Evolutionary conservation across 1,139 yeast species (phyloP).

Genomic region (Pichia sp.): DNA sequence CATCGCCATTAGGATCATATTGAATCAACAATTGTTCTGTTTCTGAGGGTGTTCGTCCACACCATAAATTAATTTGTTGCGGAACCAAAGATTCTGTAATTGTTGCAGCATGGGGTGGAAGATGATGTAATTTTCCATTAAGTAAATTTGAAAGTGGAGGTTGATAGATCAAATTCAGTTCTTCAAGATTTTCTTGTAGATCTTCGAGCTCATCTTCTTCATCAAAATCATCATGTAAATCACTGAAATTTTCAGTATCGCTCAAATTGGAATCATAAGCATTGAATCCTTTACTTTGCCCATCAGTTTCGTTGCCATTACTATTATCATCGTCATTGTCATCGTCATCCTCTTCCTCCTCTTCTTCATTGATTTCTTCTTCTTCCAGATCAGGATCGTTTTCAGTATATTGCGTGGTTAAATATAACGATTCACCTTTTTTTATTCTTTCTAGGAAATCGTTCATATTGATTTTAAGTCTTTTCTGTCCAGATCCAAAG

Average conservation of each 20-base stretch:
- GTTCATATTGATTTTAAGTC: conserved; percentile 43
- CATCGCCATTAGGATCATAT: not conserved
- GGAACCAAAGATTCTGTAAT: conserved; percentile 43
- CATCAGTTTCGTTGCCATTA: conserved; percentile 13
- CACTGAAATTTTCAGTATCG: conserved; percentile 16
- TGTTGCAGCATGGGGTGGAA: conserved; percentile 39
- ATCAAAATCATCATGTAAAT: conserved; percentile 13
- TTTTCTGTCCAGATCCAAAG: conserved; percentile 55
- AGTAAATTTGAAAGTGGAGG: conserved; percentile 50
- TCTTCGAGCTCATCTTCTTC: conserved; percentile 2
- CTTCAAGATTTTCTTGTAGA: conserved; percentile 7
- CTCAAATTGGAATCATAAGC: conserved; percentile 13
- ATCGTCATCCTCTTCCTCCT: conserved; percentile 1
- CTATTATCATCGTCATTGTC: conserved; percentile 1
- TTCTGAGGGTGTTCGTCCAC: conserved; percentile 36
- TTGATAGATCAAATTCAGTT: conserved; percentile 37
- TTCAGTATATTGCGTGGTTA: conserved; percentile 60
- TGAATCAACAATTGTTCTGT: conserved; percentile 3
- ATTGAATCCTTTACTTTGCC: conserved; percentile 13
- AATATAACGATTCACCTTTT: conserved; percentile 42
- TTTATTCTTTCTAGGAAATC: conserved; percentile 40
- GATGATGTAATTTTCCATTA: conserved; percentile 10
- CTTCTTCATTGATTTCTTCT: not conserved
- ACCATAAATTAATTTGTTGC: conserved; percentile 72
- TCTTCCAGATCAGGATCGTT: conserved; percentile 21